Base-by-base conservation (phyloP, 495 filamentous ascomycete genomes). In the Neurospora sp. region DNA sequence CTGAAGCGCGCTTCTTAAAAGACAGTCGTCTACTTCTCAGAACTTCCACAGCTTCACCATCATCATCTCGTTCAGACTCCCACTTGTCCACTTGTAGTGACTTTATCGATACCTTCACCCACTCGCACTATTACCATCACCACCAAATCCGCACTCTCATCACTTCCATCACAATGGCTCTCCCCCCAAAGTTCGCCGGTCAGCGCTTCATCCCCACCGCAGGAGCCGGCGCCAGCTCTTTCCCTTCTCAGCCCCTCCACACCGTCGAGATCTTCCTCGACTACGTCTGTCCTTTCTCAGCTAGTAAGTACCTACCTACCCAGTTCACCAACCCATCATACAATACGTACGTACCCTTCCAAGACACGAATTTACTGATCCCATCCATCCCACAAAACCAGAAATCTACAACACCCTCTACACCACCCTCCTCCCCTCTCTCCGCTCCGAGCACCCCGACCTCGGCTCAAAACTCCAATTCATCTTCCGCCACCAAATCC, bases 401-500 rank as follows among this genome's bases (percentile, higher is more conserved):
- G 79, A 93, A 77, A 85, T 93, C 80, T 96, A 94, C 87, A 87
- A 88, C 69, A 78, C 78, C 40, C 74, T 81, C 69, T 69, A 70
- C 9, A 71, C 53, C 10, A 91, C 89, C 10, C 79, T 96, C 78
- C 88, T 90, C 82, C 83, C 82, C 38, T 78, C 83, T 40, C 84
- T 92, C 70, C 82, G 88, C 74, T 87, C 89, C 0, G 75, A 85
- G 39, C 82, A 92, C 77, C 79, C 83, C 22, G 40, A 83, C 48
- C 91, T 91, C 76, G 78, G 86, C n/a, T 68, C 76, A 31, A 86
- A 84, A 72, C 82, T 95, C 3, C 88, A 90, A 73, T 83, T 95
- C 70, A 87, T 98, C 70, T 91, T 97, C 84, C 91, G 94, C 31
- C 93, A 94, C 76, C 94, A 97, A 78, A 89, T 97, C 75, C 94